These are phyloP conservation scores for Yarrowia sp. DNA, from an alignment of 805 yeast genomes.

Conservation along the genomic window DNA sequence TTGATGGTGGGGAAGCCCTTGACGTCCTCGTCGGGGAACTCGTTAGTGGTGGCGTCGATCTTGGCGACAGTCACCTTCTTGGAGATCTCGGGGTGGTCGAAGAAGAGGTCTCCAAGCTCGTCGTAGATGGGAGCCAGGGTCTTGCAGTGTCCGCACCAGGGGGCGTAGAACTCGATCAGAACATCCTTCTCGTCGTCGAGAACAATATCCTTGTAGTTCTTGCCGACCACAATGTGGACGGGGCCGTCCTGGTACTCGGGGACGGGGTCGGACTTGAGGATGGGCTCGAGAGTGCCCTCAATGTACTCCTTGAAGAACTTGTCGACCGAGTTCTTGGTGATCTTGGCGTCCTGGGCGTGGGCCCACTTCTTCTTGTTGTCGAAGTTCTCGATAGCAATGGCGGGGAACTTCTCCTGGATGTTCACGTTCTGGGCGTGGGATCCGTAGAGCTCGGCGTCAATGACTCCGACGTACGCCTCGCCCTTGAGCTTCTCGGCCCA, in stretches of 20 bases:
- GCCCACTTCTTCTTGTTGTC: conserved; percentile 72
- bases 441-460: conserved; percentile 78
- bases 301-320: conserved; percentile 62
- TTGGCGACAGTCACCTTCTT: conserved; percentile 73
- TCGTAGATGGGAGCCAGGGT: conserved; percentile 82
- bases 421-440: conserved; percentile 83
- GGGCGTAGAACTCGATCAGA: conserved; percentile 87
- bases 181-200: conserved; percentile 65
- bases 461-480: conserved; percentile 78
- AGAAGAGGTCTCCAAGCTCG: conserved; percentile 73
- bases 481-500: conserved; percentile 78
- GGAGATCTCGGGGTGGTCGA: conserved; percentile 48
- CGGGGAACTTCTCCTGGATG: conserved; percentile 83
- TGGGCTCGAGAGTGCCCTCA: conserved; percentile 66
- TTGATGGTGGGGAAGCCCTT: conserved; percentile 90
- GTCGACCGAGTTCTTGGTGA: conserved; percentile 54
- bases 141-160: conserved; percentile 99
- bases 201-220: conserved; percentile 71
- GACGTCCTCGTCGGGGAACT: conserved; percentile 70
- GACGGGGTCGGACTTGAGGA: conserved; percentile 78
- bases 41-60: conserved; percentile 87
- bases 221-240: conserved; percentile 76
- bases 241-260: conserved; percentile 76
- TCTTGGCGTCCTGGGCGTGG: conserved; percentile 54
- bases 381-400: conserved; percentile 81